Base-by-base conservation (phyloP, 2,329 filamentous ascomycete species). In the Talaromyces pinophilus region DNA sequence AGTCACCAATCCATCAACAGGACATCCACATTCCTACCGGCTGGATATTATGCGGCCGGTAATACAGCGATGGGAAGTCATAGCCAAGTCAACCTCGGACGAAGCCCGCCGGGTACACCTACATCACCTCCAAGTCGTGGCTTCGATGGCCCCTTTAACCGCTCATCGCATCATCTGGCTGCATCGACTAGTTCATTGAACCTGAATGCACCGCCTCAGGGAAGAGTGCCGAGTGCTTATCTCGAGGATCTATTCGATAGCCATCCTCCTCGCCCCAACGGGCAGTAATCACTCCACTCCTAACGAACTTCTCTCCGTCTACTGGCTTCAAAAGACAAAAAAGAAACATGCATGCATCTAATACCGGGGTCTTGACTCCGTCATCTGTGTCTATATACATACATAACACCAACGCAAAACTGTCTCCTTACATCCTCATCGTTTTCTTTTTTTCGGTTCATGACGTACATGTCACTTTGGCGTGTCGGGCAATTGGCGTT, bases 181-280 rank as follows among this genome's bases (percentile, higher is more conserved):
- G 70, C 72, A 13, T 78, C 78, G 25, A 78, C 85, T 52, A 93
- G 89, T 75, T 89, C 88, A 4, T 75, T 93, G 69, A 86, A 85
- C 68, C 72, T 88, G 38, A 90, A 88, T 69, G 83, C 86, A 65
- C 85, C 89, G 2, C 83, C 87, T 15, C 89, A 87, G 63, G 88
- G 88, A 65, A 85, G 93, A 66, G 90, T 93, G 17, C 94, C 94
- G 0, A 96, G 92, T 76, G 92, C 92, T 19, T 97, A 93, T 76
- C 83, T 98, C 46, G 93, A 98, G 67, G 93, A 97, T 76, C 79
- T 98, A 60, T 90, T 97, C 68, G 92, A 93, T 73, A 91, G 91
- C 69, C 89, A 93, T 73, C 68, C 70, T 42, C 69, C 61, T 40
- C 48, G 25, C 10, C 65, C 65, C 15, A 44, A 54, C 46, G 22